These are phyloP conservation scores for Ustilago curta DNA, from an alignment of 1,284 basidiomycete genomes.

Conservation along the genomic window DNA sequence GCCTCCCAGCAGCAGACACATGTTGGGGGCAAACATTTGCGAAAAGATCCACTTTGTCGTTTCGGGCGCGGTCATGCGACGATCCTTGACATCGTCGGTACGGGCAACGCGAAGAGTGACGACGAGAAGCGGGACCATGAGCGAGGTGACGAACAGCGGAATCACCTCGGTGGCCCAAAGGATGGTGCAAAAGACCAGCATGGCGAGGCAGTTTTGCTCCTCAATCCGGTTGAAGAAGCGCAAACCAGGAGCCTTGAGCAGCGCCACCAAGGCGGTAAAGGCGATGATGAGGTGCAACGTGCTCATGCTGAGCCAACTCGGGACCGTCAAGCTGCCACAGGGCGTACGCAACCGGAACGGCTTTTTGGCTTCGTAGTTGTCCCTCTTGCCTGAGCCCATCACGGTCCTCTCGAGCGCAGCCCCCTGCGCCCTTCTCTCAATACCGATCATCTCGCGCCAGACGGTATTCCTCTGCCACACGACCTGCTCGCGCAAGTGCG, in stretches of 20 bases:
- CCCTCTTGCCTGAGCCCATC: constrained; percentile 47
- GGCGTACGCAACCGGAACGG: constrained; percentile 56
- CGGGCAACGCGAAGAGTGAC: constrained; percentile 87
- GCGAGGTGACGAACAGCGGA: constrained; percentile 94
- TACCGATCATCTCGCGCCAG: constrained; percentile 97
- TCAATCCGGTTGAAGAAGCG: constrained; percentile 74
- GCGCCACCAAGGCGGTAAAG: constrained; percentile 56
- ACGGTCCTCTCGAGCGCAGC: constrained; percentile 65
- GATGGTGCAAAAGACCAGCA: constrained; percentile 90
- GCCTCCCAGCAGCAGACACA: constrained; percentile 80
- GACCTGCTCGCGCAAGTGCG: constrained; percentile 87
- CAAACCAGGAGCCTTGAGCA: constrained; percentile 65
- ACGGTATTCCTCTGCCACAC: constrained; percentile 95
- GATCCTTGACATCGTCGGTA: constrained; percentile 74
- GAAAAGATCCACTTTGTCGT: constrained; percentile 83
- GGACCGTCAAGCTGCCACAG: constrained; percentile 51
- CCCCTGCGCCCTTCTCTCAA: constrained; percentile 75
- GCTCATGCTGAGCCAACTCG: constrained; percentile 62
- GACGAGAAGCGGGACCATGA: constrained; percentile 88
- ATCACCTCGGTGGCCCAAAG: constrained; percentile 98
- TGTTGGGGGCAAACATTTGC: constrained; percentile 85
- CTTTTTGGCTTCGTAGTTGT: constrained; percentile 52
- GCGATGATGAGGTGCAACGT: constrained; percentile 64
- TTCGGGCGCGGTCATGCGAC: constrained; percentile 76
- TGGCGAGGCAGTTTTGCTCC: constrained; percentile 90